phyloP scores from a whole-genome alignment of 2,329 filamentous ascomycete species.

The Aspergillus sergii region DNA sequence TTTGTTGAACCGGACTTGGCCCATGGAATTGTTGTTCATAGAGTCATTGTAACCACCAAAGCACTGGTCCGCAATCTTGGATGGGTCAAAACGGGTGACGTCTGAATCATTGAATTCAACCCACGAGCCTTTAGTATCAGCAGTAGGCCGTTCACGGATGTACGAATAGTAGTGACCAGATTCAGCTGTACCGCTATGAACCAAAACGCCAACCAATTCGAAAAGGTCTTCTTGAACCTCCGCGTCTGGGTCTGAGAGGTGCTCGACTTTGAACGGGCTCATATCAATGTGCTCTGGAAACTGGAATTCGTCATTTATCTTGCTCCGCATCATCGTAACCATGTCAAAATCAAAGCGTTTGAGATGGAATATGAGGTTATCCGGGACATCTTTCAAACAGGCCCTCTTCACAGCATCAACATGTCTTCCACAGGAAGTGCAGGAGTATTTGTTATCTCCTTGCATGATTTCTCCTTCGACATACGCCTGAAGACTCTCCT shows the following conservation, averaged over 20 bases:
- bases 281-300: constrained; percentile 86
- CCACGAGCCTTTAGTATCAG: constrained; percentile 62
- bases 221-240: constrained; percentile 72
- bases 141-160: constrained; percentile 74
- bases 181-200: constrained; percentile 90
- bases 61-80: constrained; percentile 72
- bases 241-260: constrained; percentile 67
- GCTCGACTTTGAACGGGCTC: constrained; percentile 84
- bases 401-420: constrained; percentile 93
- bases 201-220: constrained; percentile 90
- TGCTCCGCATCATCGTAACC: constrained; percentile 74
- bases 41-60: constrained; percentile 73
- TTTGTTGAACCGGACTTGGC: constrained; percentile 61
- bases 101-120: constrained; percentile 93
- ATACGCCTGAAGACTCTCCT: constrained; percentile 91
- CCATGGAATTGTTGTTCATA: constrained; percentile 50
- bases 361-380: constrained; percentile 93
- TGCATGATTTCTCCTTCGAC: constrained; percentile 96
- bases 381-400: constrained; percentile 87
- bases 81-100: constrained; percentile 74
- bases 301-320: constrained; percentile 93
- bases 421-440: constrained; percentile 82
- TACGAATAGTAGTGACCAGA: constrained; percentile 98
- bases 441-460: constrained; percentile 99
- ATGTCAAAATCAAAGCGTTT: constrained; percentile 62